Base-by-base conservation (phyloP, 2,329 filamentous ascomycete genomes). In the Neophaeococcomyces mojaviensis region DNA sequence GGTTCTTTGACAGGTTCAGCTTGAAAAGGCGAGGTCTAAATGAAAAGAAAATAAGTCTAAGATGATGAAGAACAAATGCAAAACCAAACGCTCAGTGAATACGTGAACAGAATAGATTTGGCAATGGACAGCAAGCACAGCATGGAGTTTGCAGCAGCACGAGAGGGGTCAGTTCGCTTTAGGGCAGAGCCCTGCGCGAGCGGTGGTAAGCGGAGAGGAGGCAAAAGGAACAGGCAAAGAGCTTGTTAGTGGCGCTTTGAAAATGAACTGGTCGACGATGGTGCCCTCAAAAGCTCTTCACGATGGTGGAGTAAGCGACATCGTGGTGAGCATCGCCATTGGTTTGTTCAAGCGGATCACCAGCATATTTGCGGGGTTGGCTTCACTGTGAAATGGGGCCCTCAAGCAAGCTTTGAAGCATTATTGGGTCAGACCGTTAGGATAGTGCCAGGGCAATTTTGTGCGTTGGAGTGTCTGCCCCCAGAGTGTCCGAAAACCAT, bases 141-240 rank as follows among this genome's bases (percentile, higher is more conserved):
- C 20, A 39, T 18, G 4, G 24, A 15, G 15, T 18, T n/a, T 32
- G 26, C 9, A 13, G 13, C 26, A 19, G 40, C 40, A 44, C 40
- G 32, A 44, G 41, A 44, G 41, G 41, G 41, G 41, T 44, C 41
- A 30, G 39, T 22, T 36, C 41, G 22, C n/a, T 44, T 44, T 44
- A 13, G 32, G 28, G 24, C 24, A 5, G 24, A 32, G 41, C 41
- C 32, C 36, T 8, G 41, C 19, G 28, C 32, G 33, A 37, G 16
- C 32, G 13, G 18, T 39, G 26, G 26, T 37, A 26, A 44, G 30
- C 20, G 22, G 33, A 43, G 37, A 22, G 24, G 19, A 22, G 16
- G 24, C 18, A 26, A 16, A 44, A 44, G 30, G n/a, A 37, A 37
- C 41, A 44, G 33, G 41, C 41, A 37, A 39, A 44, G 41, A 44